A percentile compares a stretch with the other conserved stretches of the same genome.
Evolutionary conservation across 768 basidiomycete genomes (phyloP).

Genomic region (Boletus sensibilis): DNA sequence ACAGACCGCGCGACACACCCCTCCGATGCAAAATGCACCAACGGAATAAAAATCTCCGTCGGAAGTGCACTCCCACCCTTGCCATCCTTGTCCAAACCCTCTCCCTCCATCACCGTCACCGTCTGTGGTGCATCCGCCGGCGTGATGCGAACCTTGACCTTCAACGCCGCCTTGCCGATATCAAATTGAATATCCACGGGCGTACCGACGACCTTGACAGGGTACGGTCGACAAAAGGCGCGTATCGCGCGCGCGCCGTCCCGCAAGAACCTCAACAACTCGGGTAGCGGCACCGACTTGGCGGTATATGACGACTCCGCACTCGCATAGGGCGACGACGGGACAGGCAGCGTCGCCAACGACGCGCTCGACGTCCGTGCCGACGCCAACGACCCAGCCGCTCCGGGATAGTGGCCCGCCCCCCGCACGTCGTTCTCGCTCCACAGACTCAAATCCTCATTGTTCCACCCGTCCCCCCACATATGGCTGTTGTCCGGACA

Average conservation of each 20-base stretch:
- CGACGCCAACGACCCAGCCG: conserved; percentile 5
- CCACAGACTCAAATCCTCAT: conserved; percentile 93
- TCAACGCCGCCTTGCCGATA: conserved; percentile 66
- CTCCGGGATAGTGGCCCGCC: not conserved
- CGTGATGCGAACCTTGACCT: conserved; percentile 61
- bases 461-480: conserved; percentile 97
- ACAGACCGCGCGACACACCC: conserved; percentile 25
- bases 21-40: conserved; percentile 79
- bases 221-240: conserved; percentile 86
- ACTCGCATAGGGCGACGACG: conserved; percentile 16
- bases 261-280: conserved; percentile 62
- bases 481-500: conserved; percentile 76
- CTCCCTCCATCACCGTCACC: not conserved
- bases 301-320: not conserved
- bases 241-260: conserved; percentile 82
- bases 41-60: conserved; percentile 91
- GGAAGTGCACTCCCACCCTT: conserved; percentile 39
- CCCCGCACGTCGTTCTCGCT: conserved; percentile 64
- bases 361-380: conserved; percentile 19
- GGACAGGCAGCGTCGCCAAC: conserved; percentile 18
- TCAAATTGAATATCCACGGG: conserved; percentile 73
- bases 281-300: conserved; percentile 5
- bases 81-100: conserved; percentile 11
- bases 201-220: conserved; percentile 68
- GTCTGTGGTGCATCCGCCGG: conserved; percentile 48